These are phyloP conservation scores for Anethum foeniculum DNA, from an alignment of 140 eudicot genomes.

Conservation along the genomic window DNA sequence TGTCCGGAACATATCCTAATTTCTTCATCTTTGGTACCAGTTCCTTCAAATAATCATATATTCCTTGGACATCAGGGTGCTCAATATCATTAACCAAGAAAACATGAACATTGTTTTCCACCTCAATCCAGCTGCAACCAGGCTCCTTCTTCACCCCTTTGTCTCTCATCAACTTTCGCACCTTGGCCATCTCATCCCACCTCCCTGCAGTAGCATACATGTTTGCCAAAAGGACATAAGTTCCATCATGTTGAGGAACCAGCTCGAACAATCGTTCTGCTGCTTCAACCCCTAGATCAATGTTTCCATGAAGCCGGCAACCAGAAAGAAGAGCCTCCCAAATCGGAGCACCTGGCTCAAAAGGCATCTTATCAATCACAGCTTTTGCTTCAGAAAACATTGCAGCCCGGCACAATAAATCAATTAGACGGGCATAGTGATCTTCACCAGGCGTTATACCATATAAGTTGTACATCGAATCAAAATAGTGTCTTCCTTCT, in stretches of 20 bases:
- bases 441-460: constrained; percentile 64
- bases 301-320: constrained; percentile 45
- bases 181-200: constrained; percentile 48
- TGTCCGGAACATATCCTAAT: constrained; percentile 64
- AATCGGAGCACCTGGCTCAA: constrained; percentile 46
- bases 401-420: constrained; percentile 60
- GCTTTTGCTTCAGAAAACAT: constrained; percentile 44
- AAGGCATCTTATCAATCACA: constrained; percentile 48
- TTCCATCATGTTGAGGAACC: constrained; percentile 60
- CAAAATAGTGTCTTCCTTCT: constrained; percentile 42
- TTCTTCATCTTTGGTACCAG: constrained; percentile 37
- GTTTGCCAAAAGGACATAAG: constrained; percentile 55
- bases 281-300: constrained; percentile 47
- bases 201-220: constrained; percentile 50
- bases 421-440: constrained; percentile 57
- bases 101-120: constrained; percentile 56
- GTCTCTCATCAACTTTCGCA: constrained; percentile 56
- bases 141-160: constrained; percentile 76
- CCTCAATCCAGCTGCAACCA: constrained; percentile 75
- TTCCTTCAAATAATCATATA: constrained; percentile 42
- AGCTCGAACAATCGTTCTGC: constrained; percentile 48
- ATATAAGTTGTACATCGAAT: constrained; percentile 31
- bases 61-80: constrained; percentile 54
- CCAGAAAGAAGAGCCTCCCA: constrained; percentile 62
- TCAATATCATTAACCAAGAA: constrained; percentile 56